Evolutionary conservation across 495 filamentous ascomycete species (phyloP).

Genomic region (Xylaria scruposa): DNA sequence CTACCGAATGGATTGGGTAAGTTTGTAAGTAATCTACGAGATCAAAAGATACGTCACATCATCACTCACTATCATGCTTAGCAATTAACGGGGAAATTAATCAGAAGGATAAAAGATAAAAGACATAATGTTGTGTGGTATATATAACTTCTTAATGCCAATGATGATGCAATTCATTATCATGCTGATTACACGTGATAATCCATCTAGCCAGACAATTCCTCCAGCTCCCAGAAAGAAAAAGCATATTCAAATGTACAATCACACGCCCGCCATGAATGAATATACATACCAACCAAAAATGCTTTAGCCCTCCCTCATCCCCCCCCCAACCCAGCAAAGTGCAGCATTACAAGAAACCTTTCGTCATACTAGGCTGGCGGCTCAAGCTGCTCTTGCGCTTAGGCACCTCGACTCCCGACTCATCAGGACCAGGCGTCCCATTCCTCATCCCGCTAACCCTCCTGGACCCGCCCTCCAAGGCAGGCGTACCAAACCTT

Average conservation of each 20-base stretch:
- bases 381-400: conserved; percentile 63
- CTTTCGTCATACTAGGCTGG: conserved; percentile 60
- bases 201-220: neutral
- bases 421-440: conserved; percentile 38
- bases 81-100: neutral
- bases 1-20: neutral
- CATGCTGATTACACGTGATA: conserved; percentile 9
- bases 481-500: conserved; percentile 41
- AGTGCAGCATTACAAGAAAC: conserved; percentile 51
- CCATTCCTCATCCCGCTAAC: conserved; percentile 44
- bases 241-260: conserved; percentile 6
- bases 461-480: conserved; percentile 34
- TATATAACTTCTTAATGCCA: neutral
- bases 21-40: neutral
- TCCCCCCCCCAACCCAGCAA: neutral
- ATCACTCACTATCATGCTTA: neutral
- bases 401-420: conserved; percentile 56
- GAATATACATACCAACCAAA: conserved; percentile 18
- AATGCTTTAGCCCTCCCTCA: conserved; percentile 16
- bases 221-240: neutral
- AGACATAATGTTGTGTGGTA: neutral
- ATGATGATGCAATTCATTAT: conserved; percentile 7
- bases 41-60: neutral
- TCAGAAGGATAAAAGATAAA: neutral
- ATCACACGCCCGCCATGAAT: conserved; percentile 5